Conservation (phyloP, 495 filamentous ascomycete genomes). For the Aspergillus mulundensis region DNA sequence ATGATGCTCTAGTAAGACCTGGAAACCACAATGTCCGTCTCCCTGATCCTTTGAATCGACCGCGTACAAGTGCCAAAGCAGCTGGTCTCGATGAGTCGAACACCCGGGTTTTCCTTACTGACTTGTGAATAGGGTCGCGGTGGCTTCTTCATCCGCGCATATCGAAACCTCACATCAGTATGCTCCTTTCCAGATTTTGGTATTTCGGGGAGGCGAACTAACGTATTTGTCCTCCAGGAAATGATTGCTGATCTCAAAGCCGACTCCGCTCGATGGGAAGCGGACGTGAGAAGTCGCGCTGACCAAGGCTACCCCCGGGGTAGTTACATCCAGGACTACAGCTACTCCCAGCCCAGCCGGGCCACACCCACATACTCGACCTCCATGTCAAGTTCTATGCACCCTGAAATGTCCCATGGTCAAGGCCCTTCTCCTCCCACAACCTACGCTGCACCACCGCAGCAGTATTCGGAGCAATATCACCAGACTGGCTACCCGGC, state of each 20-base stretch:
- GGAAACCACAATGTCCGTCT: slow-evolving; percentile 72
- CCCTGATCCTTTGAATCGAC: slow-evolving; percentile 16
- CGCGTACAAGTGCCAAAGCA: slow-evolving; percentile 3
- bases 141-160: slow-evolving; percentile 84
- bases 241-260: slow-evolving; percentile 84
- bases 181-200: not conserved
- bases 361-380: slow-evolving; percentile 33
- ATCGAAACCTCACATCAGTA: slow-evolving; percentile 82
- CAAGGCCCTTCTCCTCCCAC: slow-evolving; percentile 39
- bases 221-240: slow-evolving; percentile 51
- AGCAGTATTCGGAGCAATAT: slow-evolving; percentile 37
- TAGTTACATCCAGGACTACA: slow-evolving; percentile 44
- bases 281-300: slow-evolving; percentile 55
- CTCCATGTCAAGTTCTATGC: slow-evolving; percentile 25
- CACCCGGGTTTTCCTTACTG: slow-evolving; percentile 22
- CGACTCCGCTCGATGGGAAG: slow-evolving; percentile 78
- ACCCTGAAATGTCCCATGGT: slow-evolving; percentile 37
- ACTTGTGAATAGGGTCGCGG: slow-evolving; percentile 54
- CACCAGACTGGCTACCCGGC: slow-evolving; percentile 33
- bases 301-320: slow-evolving; percentile 45
- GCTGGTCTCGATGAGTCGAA: not conserved
- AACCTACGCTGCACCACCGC: slow-evolving; percentile 36
- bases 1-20: slow-evolving; percentile 84
- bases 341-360: slow-evolving; percentile 38
- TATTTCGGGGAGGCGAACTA: slow-evolving; percentile 15